Evolutionary conservation across 1,139 yeast species (phyloP), one percentile per base, ranked within the genome.

Genomic region (Arxiozyma slooffiae): DNA sequence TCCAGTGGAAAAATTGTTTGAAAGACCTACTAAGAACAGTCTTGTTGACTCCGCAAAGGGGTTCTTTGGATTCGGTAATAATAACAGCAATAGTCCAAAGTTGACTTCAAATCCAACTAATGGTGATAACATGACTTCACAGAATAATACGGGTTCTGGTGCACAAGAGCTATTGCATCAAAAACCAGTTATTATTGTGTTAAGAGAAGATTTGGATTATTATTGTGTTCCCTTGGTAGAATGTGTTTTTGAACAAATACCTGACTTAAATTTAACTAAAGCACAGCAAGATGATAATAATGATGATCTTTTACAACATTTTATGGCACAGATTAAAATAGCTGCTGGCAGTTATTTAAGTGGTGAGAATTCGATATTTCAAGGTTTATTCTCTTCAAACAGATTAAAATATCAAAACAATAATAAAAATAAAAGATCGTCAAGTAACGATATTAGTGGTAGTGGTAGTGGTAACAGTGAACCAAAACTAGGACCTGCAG

Each of bases 131-230:
- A 30, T 17, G 63, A 2, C 36, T 14, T 20, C 48, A 22, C 38
- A 63, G 49, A 60, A 47, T 51, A 69, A 52, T 56, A 54, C 65
- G n/a, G 57, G n/a, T 6, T 30, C 36, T 11, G n/a, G 64, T 46
- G 79, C 78, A 52, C 77, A 79, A 5, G 79, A 81, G 50, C 79
- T 87, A 4, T 72, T 90, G 55, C 81, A 80, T 58, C 81, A 81
- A 52, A 85, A 88, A 60, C 97, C 98, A 0, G 88, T 96, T 0
- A 84, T 94, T 45, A 89, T 94, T 53, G 97, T 92, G 3, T 74
- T 94, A 51, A 75, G 97, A 55, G 99, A 94, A 67, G 98, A 94
- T 66, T 74, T 94, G 58, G 98, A 94, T 66, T 94, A 80, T 69
- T 94, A 90, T 67, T 87, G 95, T 53, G 81, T 92, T 26, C 95